Evolutionary conservation across 139 green algal species (phyloP), one percentile per base, ranked within the genome.

Genomic region (Picochlorum sp.): DNA sequence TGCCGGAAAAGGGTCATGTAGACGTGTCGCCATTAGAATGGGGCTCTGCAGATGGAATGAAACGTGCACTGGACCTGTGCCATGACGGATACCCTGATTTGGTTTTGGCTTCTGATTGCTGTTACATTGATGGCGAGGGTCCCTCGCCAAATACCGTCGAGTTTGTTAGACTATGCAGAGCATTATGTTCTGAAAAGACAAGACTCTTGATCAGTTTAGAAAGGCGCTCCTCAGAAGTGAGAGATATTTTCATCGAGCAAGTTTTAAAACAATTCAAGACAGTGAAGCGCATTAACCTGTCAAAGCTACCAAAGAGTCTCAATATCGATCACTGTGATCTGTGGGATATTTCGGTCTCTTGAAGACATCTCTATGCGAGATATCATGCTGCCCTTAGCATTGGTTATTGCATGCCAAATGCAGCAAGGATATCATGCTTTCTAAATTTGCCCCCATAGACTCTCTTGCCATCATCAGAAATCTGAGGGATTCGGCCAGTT

Each of bases 401-500:
- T 52, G 47, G 6, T 21, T 20, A 54, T 16, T 82, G 71, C 57
- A 85, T 65, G 16, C 67, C 70, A 63, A 85, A 85, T 20, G 58
- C 78, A 26, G 15, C 68, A 20, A 83, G 28, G 31, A 85, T 70
- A 68, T 85, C 78, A 45, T 60, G 23, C 60, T 67, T 49, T 55
- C 54, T 45, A 23, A 70, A 45, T 61, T 60, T 61, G 0, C 69
- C 64, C 50, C 69, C 69, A 49, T 70, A 65, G 10, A 78, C 61
- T 6, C 37, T 57, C 34, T 54, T 54, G 8, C 68, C 69, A 66
- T 80, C 65, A n/a, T 50, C 37, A 62, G 57, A 83, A 18, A 83
- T 49, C 60, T 81, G 77, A 8, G 79, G 79, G 59, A 86, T 84
- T 31, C 79, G 57, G 7, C 49, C 74, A 24, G 65, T 37, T 54